These are phyloP conservation scores for Candolleomyces aberdarensis DNA, from an alignment of 768 basidiomycete species.

Conservation along the genomic window DNA sequence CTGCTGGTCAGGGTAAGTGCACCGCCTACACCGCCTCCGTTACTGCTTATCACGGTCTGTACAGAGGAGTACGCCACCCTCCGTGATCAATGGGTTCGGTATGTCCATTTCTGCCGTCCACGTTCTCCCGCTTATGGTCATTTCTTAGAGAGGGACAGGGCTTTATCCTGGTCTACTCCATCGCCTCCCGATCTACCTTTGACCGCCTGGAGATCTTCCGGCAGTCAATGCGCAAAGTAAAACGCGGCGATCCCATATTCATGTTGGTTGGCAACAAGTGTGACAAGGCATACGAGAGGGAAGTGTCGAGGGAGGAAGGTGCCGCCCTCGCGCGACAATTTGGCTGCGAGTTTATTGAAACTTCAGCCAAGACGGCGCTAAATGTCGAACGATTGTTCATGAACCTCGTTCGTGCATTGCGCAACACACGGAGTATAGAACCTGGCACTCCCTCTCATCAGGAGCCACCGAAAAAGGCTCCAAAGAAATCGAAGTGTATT, in stretches of 20 bases:
- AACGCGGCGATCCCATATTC: conserved; percentile 81
- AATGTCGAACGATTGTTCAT: conserved; percentile 92
- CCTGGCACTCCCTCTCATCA: conserved; percentile 32
- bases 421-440: conserved; percentile 64
- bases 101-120: conserved; percentile 26
- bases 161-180: conserved; percentile 96
- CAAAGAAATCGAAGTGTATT: conserved; percentile 58
- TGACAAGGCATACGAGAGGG: conserved; percentile 88
- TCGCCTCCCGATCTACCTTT: conserved; percentile 90
- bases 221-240: conserved; percentile 86
- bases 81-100: conserved; percentile 98
- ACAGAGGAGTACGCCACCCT: conserved; percentile 96
- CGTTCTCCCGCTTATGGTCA: conserved; percentile 4
- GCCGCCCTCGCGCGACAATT: conserved; percentile 74
- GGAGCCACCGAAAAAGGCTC: conserved; percentile 22
- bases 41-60: conserved; percentile 10
- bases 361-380: conserved; percentile 91
- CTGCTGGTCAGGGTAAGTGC: conserved; percentile 88
- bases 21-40: conserved; percentile 12
- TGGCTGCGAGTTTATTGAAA: conserved; percentile 93
- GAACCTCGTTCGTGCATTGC: conserved; percentile 79
- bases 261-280: conserved; percentile 97
- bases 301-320: conserved; percentile 91
- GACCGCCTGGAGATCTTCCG: conserved; percentile 88
- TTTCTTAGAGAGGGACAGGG: conserved; percentile 85